Evolutionary conservation across 441 rosid genomes (phyloP).

Genomic region (Mallotus japonicus): DNA sequence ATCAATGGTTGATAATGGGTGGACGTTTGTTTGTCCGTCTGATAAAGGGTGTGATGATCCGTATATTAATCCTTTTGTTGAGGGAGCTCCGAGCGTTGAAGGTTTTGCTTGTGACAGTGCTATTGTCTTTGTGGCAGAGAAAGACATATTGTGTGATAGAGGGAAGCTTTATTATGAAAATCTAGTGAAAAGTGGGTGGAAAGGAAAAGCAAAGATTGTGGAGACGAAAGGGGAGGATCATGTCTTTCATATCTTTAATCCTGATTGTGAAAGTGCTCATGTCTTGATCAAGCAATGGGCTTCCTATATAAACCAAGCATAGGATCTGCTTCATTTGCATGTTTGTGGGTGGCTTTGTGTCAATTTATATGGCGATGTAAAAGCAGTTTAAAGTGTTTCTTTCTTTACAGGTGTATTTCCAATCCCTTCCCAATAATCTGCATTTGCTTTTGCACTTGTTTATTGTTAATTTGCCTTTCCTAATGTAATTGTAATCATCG

Average conservation of each 20-base stretch:
- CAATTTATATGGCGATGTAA: background rate
- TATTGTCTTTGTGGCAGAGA: constrained; percentile 54
- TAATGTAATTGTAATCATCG: background rate
- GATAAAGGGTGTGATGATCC: constrained; percentile 68
- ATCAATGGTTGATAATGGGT: constrained; percentile 62
- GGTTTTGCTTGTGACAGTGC: constrained; percentile 47
- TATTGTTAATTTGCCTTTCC: background rate
- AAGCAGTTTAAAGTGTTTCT: background rate
- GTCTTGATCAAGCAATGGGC: constrained; percentile 43
- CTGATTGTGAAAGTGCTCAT: constrained; percentile 41
- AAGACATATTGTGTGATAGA: constrained; percentile 56
- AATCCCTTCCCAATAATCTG: background rate
- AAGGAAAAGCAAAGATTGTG: constrained; percentile 50
- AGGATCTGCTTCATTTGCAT: background rate
- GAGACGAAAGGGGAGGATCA: constrained; percentile 61
- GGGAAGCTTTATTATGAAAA: constrained; percentile 55
- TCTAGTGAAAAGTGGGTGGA: constrained; percentile 50
- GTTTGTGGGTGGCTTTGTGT: background rate
- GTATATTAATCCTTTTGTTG: constrained; percentile 56
- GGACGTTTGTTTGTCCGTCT: constrained; percentile 62
- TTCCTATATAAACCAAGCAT: constrained; percentile 35
- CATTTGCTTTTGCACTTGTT: background rate
- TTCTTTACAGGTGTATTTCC: background rate
- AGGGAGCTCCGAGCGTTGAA: constrained; percentile 41
- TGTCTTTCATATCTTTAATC: constrained; percentile 58